Conservation (phyloP, 2,329 filamentous ascomycete genomes). For the Aspergillus quadricinctus region DNA sequence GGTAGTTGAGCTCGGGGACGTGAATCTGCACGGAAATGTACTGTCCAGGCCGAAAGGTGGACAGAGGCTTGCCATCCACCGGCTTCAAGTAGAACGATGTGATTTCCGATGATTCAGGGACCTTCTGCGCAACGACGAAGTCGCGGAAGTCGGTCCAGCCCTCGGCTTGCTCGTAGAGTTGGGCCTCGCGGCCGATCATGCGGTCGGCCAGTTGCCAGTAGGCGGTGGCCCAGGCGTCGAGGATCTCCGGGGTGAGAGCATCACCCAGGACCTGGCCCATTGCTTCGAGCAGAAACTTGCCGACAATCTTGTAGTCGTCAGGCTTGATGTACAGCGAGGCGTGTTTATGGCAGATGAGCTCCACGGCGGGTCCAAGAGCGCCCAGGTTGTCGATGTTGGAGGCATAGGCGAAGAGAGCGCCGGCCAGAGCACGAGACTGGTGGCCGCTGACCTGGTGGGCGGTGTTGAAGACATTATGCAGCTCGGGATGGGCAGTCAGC, state of each 20-base stretch:
- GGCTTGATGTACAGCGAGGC: conserved; percentile 61
- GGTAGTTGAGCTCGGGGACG: conserved; percentile 54
- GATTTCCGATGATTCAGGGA: conserved; percentile 61
- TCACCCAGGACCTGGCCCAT: conserved; percentile 64
- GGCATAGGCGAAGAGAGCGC: conserved; percentile 64
- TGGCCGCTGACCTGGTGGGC: conserved; percentile 63
- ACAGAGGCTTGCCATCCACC: conserved; percentile 56
- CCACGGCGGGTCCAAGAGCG: conserved; percentile 51
- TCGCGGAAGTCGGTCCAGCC: conserved; percentile 62
- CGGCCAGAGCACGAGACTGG: conserved; percentile 65
- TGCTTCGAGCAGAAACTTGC: conserved; percentile 60
- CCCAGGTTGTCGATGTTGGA: conserved; percentile 64
- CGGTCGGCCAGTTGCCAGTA: conserved; percentile 67
- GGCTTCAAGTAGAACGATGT: conserved; percentile 67
- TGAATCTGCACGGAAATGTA: conserved; percentile 62
- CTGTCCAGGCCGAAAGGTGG: conserved; percentile 65
- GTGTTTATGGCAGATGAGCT: conserved; percentile 71
- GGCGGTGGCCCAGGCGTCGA: conserved; percentile 63
- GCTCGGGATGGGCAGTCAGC: conserved; percentile 57
- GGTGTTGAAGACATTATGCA: conserved; percentile 65
- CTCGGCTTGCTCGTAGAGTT: conserved; percentile 48
- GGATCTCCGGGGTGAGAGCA: conserved; percentile 59
- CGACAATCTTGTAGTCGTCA: conserved; percentile 66
- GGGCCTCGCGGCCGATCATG: conserved; percentile 60
- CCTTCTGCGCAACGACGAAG: conserved; percentile 60